Conservation (phyloP, 768 basidiomycete genomes). For the Rhodotorula sphaerocarpa region DNA sequence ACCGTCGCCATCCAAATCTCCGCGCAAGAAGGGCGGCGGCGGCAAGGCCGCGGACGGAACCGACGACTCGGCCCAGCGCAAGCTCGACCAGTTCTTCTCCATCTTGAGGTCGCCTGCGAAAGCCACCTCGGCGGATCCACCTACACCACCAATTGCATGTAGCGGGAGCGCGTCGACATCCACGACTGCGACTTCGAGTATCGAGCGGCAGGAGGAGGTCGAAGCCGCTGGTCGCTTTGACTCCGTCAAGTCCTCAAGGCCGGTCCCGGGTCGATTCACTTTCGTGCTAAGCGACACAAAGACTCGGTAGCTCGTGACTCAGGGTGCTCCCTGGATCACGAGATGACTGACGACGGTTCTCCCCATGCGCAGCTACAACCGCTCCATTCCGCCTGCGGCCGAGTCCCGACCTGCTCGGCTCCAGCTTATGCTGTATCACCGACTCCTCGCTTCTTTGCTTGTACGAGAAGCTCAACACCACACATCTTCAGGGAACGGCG, state of each 20-base stretch:
- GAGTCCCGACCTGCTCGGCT: constrained; percentile 57
- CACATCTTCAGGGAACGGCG: background rate
- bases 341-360: background rate
- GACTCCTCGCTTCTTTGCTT: constrained; percentile 54
- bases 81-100: constrained; percentile 26
- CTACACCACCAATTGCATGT: no score
- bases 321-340: no score
- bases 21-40: background rate
- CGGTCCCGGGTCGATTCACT: background rate
- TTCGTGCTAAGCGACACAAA: constrained; percentile 55
- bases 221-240: no score
- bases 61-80: constrained; percentile 46
- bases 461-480: constrained; percentile 44
- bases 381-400: constrained; percentile 52
- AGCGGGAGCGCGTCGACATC: no score
- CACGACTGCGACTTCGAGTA: no score
- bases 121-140: background rate
- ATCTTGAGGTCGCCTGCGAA: constrained; percentile 1
- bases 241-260: no score
- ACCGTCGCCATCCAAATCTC: background rate
- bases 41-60: background rate
- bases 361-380: constrained; percentile 24
- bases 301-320: constrained; percentile 51
- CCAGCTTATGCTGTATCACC: constrained; percentile 71
- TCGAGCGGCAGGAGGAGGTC: no score